Percentiles rank a stretch among this genome's conserved stretches.
phyloP scores from a whole-genome alignment of 2,329 filamentous ascomycete species.

The Fusarium hainanense region DNA sequence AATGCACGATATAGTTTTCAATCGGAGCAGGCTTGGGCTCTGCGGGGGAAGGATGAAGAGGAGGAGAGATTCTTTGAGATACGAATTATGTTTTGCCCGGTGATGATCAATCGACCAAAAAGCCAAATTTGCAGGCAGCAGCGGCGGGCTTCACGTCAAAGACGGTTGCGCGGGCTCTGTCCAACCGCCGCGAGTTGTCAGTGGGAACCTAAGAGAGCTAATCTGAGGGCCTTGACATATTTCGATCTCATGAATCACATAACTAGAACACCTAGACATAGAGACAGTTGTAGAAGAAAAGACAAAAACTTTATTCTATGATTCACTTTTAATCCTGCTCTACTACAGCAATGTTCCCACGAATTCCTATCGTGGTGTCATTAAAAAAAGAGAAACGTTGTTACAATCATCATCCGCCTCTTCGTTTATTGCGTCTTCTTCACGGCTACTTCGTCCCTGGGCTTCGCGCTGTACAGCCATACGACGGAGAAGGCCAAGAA shows the following conservation, averaged over 20 bases:
- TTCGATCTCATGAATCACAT: constrained; percentile 21
- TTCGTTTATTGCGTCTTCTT: constrained; percentile 62
- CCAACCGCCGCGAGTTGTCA: constrained; percentile 55
- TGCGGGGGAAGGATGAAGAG: neutral
- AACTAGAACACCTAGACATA: neutral
- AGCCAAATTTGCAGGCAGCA: constrained; percentile 69
- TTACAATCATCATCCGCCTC: constrained; percentile 34
- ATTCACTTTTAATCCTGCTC: constrained; percentile 40
- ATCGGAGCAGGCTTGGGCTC: constrained; percentile 59
- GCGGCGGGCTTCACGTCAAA: constrained; percentile 40
- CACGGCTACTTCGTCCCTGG: constrained; percentile 48
- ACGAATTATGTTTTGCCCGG: constrained; percentile 49
- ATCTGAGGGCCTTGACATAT: constrained; percentile 60
- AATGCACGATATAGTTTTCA: constrained; percentile 62
- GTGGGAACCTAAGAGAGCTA: constrained; percentile 68
- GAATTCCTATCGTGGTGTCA: constrained; percentile 17
- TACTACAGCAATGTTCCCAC: constrained; percentile 28
- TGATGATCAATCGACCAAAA: constrained; percentile 67
- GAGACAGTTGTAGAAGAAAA: constrained; percentile 21
- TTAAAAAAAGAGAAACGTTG: constrained; percentile 26
- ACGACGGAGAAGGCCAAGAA: constrained; percentile 87
- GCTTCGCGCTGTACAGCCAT: constrained; percentile 79
- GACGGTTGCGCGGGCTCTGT: constrained; percentile 18
- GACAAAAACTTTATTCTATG: constrained; percentile 38
- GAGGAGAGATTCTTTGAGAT: constrained; percentile 15